Evolutionary conservation across 164 flowering plant species (phyloP).

Genomic region (Stephania japonica): DNA sequence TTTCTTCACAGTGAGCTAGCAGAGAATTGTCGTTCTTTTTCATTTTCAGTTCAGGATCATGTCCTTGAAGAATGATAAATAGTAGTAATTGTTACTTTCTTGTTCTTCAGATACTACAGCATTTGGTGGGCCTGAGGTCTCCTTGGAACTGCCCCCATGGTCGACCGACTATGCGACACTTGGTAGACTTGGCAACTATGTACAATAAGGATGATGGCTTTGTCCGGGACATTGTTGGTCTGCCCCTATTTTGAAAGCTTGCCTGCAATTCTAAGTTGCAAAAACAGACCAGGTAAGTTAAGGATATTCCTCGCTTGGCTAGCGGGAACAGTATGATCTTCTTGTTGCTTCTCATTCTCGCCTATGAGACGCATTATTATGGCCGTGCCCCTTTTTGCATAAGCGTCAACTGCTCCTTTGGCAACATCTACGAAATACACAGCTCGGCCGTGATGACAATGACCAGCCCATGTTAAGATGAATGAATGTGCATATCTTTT

Average conservation of each 20-base stretch:
- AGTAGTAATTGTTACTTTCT: background rate
- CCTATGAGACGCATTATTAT: background rate
- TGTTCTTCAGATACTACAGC: slow-evolving; percentile 57
- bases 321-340: background rate
- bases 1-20: background rate
- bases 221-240: slow-evolving; percentile 21
- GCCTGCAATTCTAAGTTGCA: background rate
- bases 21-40: background rate
- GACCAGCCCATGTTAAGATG: no score
- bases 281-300: background rate
- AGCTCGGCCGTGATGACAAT: no score
- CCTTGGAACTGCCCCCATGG: slow-evolving; percentile 99
- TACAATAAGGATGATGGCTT: slow-evolving; percentile 11
- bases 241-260: background rate
- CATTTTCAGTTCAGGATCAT: background rate
- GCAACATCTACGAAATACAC: no score
- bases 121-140: slow-evolving; percentile 68
- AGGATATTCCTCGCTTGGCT: background rate
- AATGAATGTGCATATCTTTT: no score
- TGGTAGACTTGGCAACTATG: slow-evolving; percentile 59
- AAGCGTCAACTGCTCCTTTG: background rate
- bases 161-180: slow-evolving; percentile 98
- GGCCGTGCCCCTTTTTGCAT: background rate
- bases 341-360: background rate
- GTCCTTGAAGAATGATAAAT: background rate